Evolutionary conservation across 2,329 filamentous ascomycete species (phyloP), one percentile per base, ranked within the genome.

Genomic region (Ceratocystis ficicola): DNA sequence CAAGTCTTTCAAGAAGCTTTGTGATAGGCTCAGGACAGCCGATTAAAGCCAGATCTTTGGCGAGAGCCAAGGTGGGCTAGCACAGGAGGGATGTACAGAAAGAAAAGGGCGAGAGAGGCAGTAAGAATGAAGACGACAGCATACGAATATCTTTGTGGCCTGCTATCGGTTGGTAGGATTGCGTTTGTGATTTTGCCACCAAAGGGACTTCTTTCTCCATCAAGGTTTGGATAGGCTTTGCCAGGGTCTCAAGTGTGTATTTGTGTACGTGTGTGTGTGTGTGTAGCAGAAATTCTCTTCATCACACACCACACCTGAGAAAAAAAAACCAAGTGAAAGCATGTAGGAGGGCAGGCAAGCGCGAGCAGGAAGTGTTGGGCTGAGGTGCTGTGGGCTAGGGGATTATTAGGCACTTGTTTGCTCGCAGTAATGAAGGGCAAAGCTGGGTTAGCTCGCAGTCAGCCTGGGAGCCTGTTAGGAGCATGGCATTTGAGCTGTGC

Each of bases 51-150:
- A 20, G 28, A 32, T 59, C 15, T 36, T 32, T n/a, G 17, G 55
- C 55, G 55, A 59, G 55, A 59, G 28, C 55, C 55, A 30, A 36
- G 32, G 17, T 22, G 5, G 28, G 55, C n/a, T 59, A 59, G 55
- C 8, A 41, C 20, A 30, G 15, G 46, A 50, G 25, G 20, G 10
- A 12, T 20, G 36, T 15, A 32, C 12, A 50, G 25, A 48, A 48
- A n/a, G 44, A 63, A 25, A 28, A 30, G 36, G 5, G 17, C 3
- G 20, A 63, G 28, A 28, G 30, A 44, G 59, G 5, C 20, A 8
- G 48, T 22, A 50, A 50, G 48, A 20, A 36, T 17, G 28, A n/a
- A 12, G 36, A 48, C 36, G 10, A 48, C 10, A 50, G 48, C 10
- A 50, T 6, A 22, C 25, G 44, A 32, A 48, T n/a, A 57, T 57